A percentile compares a stretch with the other conserved stretches of the same genome.
phyloP scores from a whole-genome alignment of 257 asterid genomes.

The Leptodermis oblonga region DNA sequence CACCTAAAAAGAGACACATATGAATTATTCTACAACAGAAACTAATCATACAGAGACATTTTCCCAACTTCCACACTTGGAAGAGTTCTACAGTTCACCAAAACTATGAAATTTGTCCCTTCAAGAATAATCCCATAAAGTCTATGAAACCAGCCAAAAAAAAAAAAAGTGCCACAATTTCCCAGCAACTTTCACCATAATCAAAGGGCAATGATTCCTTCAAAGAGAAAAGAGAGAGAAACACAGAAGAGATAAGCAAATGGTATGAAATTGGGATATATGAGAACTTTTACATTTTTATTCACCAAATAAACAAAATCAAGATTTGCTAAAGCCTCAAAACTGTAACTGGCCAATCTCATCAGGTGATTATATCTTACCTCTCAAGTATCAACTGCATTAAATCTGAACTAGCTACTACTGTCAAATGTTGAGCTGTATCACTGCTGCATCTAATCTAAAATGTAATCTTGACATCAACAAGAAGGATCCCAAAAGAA shows the following conservation, averaged over 20 bases:
- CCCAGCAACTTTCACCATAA: too few relatives aligned
- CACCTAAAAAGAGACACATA: too few relatives aligned
- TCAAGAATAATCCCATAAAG: too few relatives aligned
- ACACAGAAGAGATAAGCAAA: not conserved
- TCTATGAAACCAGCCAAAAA: too few relatives aligned
- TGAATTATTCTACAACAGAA: too few relatives aligned
- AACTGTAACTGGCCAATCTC: conserved; percentile 12
- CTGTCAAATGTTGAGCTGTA: conserved; percentile 6
- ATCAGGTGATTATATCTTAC: not conserved
- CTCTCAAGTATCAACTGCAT: conserved; percentile 9
- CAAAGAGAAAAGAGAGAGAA: not conserved
- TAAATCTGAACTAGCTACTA: conserved; percentile 1
- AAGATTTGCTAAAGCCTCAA: conserved; percentile 13
- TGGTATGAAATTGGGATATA: not conserved
- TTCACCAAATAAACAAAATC: conserved; percentile 9
- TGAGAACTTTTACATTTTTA: not conserved
- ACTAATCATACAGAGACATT: too few relatives aligned
- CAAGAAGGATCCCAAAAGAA: not conserved
- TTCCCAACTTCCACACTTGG: too few relatives aligned
- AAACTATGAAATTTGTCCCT: not conserved
- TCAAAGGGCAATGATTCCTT: not conserved
- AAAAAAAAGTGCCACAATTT: not conserved
- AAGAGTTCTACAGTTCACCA: not conserved
- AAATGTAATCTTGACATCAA: conserved; percentile 10
- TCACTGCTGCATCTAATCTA: conserved; percentile 18